Evolutionary conservation across 192 early-diverging fungal genomes (phyloP).

Genomic region (Powellomyces hirtus): DNA sequence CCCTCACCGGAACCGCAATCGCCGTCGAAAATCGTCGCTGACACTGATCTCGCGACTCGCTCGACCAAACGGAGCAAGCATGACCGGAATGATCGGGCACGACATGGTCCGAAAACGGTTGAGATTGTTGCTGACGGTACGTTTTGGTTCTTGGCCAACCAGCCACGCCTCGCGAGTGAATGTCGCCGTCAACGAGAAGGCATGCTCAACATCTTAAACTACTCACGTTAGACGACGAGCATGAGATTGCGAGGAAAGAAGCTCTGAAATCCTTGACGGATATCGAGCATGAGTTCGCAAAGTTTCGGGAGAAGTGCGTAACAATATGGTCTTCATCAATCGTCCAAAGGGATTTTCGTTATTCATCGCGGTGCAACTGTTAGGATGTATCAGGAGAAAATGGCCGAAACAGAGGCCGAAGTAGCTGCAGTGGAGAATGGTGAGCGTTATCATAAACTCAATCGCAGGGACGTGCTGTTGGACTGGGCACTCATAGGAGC

Average conservation of each 20-base stretch:
- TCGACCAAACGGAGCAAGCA: neutral
- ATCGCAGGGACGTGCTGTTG: neutral
- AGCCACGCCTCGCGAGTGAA: neutral
- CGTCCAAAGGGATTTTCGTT: neutral
- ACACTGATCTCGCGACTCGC: neutral
- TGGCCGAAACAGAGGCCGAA: slow-evolving; percentile 18
- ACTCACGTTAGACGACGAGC: slow-evolving; percentile 15
- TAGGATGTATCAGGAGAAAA: slow-evolving; percentile 29
- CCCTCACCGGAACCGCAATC: neutral
- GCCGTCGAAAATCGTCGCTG: neutral
- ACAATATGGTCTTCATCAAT: too few relatives aligned
- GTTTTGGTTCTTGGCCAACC: neutral
- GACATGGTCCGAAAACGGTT: neutral
- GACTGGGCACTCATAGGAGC: neutral
- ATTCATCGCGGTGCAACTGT: neutral
- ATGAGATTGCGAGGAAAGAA: slow-evolving; percentile 19
- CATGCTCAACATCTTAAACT: neutral
- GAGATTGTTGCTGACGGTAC: neutral
- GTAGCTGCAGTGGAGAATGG: slow-evolving; percentile 8
- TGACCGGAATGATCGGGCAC: neutral
- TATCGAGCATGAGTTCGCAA: slow-evolving; percentile 26
- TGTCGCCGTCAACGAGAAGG: neutral
- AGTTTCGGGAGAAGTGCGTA: slow-evolving; percentile 24
- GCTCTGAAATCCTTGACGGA: slow-evolving; percentile 20
- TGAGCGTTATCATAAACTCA: neutral